These are phyloP conservation scores for Silene noctiflora DNA, from an alignment of 179 eudicot genomes.

Conservation along the genomic window DNA sequence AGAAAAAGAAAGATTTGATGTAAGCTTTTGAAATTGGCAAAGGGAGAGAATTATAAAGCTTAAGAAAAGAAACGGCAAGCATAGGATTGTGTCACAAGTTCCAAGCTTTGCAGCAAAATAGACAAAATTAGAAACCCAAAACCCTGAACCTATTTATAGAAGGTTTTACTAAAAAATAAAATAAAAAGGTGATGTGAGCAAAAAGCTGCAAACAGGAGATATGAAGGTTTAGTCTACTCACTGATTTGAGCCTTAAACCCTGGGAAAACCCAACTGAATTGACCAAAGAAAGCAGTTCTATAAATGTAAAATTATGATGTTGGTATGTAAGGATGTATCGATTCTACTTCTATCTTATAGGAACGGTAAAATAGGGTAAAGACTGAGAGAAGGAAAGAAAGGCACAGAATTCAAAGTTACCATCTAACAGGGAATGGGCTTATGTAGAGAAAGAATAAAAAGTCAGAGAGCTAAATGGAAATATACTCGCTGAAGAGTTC, in stretches of 20 bases:
- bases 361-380: slow-evolving; percentile 20
- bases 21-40: slow-evolving; percentile 14
- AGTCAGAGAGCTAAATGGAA: slow-evolving; percentile 28
- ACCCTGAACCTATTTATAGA: slow-evolving; percentile 52
- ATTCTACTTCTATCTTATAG: slow-evolving; percentile 20
- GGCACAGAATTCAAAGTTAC: slow-evolving; percentile 34
- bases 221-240: slow-evolving; percentile 16
- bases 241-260: slow-evolving; percentile 29
- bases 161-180: background rate
- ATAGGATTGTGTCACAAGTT: slow-evolving; percentile 19
- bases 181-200: slow-evolving; percentile 18
- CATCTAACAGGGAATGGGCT: slow-evolving; percentile 36
- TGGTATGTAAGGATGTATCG: slow-evolving; percentile 9
- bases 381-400: background rate
- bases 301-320: slow-evolving; percentile 21
- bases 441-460: slow-evolving; percentile 29
- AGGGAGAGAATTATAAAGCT: slow-evolving; percentile 10
- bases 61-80: slow-evolving; percentile 20
- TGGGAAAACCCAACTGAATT: slow-evolving; percentile 23
- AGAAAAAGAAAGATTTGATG: slow-evolving; percentile 7
- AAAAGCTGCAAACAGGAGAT: slow-evolving; percentile 27
- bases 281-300: slow-evolving; percentile 20
- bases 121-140: slow-evolving; percentile 27
- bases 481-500: slow-evolving; percentile 20
- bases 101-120: slow-evolving; percentile 24